Conservation (phyloP, 257 asterid genomes). For the Petunia axillaris region DNA sequence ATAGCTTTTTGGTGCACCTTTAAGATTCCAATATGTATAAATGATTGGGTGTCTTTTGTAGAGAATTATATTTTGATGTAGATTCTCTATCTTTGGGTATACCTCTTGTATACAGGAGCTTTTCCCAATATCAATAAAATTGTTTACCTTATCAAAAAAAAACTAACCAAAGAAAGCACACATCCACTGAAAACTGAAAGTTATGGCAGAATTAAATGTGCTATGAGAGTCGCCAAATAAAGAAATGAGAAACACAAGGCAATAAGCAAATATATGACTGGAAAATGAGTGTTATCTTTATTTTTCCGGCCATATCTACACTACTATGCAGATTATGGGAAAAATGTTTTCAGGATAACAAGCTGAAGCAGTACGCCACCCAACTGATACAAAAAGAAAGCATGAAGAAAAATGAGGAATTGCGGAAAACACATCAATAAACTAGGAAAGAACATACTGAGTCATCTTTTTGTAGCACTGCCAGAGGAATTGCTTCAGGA, state of each 20-base stretch:
- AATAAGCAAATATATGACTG: background rate
- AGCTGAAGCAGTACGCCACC: background rate
- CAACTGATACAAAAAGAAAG: conserved; percentile 18
- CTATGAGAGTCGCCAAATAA: background rate
- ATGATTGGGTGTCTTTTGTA: too few relatives aligned
- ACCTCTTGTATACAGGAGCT: too few relatives aligned
- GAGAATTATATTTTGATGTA: too few relatives aligned
- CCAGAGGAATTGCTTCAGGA: conserved; percentile 62
- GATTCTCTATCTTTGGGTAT: too few relatives aligned
- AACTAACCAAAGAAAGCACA: background rate
- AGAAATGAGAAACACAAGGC: conserved; percentile 1
- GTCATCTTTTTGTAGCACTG: conserved; percentile 63
- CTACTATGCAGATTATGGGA: background rate
- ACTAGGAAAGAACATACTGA: conserved; percentile 48
- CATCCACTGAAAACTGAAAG: background rate
- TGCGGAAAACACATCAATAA: conserved; percentile 3
- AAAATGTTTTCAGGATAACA: conserved; percentile 1
- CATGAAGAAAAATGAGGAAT: background rate
- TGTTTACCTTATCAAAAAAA: too few relatives aligned
- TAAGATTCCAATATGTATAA: too few relatives aligned
- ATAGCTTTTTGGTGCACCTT: too few relatives aligned
- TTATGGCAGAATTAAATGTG: background rate
- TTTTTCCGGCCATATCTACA: background rate
- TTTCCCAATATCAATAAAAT: too few relatives aligned
- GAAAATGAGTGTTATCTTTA: background rate